phyloP scores from a whole-genome alignment of 345 rosid genomes.

The Gossypium longicalyx region DNA sequence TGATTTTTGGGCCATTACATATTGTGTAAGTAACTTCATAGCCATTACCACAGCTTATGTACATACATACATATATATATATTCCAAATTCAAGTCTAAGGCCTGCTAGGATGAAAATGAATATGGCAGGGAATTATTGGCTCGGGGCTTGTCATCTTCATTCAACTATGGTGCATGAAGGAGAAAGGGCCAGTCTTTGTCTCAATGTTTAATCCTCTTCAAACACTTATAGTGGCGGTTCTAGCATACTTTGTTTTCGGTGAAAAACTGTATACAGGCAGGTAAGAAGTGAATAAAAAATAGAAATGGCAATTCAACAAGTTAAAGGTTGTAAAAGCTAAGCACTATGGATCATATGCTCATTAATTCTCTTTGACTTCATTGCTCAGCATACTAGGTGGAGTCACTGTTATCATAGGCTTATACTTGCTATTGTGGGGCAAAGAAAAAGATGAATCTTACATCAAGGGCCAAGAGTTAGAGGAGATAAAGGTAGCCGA shows the following conservation, averaged over 20 bases:
- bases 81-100: neutral
- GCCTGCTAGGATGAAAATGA: neutral
- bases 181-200: constrained; percentile 57
- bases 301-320: neutral
- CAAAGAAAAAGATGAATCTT: constrained; percentile 5
- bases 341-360: neutral
- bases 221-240: constrained; percentile 40
- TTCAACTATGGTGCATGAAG: constrained; percentile 54
- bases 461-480: neutral
- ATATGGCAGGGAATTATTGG: constrained; percentile 16
- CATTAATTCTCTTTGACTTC: neutral
- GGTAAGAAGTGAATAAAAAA: constrained; percentile 29
- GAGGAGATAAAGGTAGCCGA: neutral
- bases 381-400: neutral
- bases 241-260: constrained; percentile 53
- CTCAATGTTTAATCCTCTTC: constrained; percentile 58
- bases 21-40: constrained; percentile 39
- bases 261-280: constrained; percentile 56
- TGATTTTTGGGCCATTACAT: constrained; percentile 47
- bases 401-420: neutral
- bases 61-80: neutral
- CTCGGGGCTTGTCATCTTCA: constrained; percentile 34
- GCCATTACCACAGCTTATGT: too few relatives aligned
- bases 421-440: constrained; percentile 10
- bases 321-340: neutral